Percentiles rank a stretch among this genome's conserved stretches.
Evolutionary conservation across 306 rosid genomes (phyloP).

Genomic region (Oemleria cerasiformis): DNA sequence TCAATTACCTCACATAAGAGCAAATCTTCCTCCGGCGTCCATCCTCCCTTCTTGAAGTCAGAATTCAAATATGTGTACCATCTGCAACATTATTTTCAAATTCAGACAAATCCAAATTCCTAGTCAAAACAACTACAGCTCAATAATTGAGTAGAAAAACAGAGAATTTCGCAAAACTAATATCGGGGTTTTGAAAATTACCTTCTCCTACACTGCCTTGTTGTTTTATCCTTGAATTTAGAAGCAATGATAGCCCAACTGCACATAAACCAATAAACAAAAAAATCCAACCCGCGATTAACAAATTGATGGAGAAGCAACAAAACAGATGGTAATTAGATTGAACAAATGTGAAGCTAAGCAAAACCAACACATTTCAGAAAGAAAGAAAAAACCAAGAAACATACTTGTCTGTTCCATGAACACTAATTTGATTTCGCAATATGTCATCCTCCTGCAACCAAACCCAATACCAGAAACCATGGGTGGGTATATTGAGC

Average conservation of each 20-base stretch:
- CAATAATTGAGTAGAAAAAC: conserved; percentile 15
- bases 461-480: conserved; percentile 32
- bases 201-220: conserved; percentile 99
- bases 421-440: conserved; percentile 68
- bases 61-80: conserved; percentile 99
- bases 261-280: conserved; percentile 23
- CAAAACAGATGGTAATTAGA: conserved; percentile 1
- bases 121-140: conserved; percentile 11
- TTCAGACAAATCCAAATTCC: conserved; percentile 30
- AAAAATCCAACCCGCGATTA: conserved; percentile 12
- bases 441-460: conserved; percentile 97
- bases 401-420: conserved; percentile 92
- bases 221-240: conserved; percentile 88
- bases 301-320: no score
- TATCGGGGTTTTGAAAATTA: conserved; percentile 36
- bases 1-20: conserved; percentile 87
- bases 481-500: not conserved
- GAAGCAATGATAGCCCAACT: conserved; percentile 99
- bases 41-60: conserved; percentile 98
- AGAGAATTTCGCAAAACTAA: conserved; percentile 13
- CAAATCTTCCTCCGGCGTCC: conserved; percentile 97
- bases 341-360: not conserved
- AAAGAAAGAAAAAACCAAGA: conserved; percentile 3
- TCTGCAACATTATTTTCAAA: conserved; percentile 42
- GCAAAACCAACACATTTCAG: not conserved